Percentiles rank a stretch among this genome's conserved stretches.
These are phyloP conservation scores for Chytriomyces sp. DNA, from an alignment of 192 early-diverging fungal species.

Conservation along the genomic window DNA sequence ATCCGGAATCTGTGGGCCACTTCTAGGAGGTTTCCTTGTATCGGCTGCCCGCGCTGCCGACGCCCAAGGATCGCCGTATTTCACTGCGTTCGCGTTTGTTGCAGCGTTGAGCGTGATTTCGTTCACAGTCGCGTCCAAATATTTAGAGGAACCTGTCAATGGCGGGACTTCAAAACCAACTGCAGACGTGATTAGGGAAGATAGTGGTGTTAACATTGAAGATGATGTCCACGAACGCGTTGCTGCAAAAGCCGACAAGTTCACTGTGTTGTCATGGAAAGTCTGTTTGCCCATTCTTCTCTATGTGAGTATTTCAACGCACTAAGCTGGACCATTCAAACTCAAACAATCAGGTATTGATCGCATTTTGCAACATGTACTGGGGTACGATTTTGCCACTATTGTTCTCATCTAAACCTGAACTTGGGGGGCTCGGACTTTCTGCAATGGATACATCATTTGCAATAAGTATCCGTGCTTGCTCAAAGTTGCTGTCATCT, in stretches of 20 bases:
- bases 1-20: slow-evolving; percentile 45
- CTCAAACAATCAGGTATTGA: slow-evolving; percentile 18
- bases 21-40: slow-evolving; percentile 39
- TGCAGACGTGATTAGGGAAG: not conserved
- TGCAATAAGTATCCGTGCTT: slow-evolving; percentile 29
- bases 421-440: not conserved
- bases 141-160: not conserved
- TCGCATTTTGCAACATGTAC: slow-evolving; percentile 44
- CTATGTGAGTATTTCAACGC: slow-evolving; percentile 9
- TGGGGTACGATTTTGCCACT: slow-evolving; percentile 44
- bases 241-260: no score
- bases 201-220: not conserved
- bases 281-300: slow-evolving; percentile 31
- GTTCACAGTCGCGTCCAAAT: not conserved
- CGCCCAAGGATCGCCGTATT: slow-evolving; percentile 15
- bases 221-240: not conserved
- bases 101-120: not conserved
- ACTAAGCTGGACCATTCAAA: no score
- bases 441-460: slow-evolving; percentile 15
- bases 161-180: not conserved
- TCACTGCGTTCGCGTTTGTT: slow-evolving; percentile 20
- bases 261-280: no score
- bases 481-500: slow-evolving; percentile 39
- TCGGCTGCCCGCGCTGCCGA: slow-evolving; percentile 6
- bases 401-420: slow-evolving; percentile 31